A percentile compares a stretch with the other conserved stretches of the same genome.
Evolutionary conservation across 2,329 filamentous ascomycete genomes (phyloP).

Genomic region (Trematosphaeria pertusa): DNA sequence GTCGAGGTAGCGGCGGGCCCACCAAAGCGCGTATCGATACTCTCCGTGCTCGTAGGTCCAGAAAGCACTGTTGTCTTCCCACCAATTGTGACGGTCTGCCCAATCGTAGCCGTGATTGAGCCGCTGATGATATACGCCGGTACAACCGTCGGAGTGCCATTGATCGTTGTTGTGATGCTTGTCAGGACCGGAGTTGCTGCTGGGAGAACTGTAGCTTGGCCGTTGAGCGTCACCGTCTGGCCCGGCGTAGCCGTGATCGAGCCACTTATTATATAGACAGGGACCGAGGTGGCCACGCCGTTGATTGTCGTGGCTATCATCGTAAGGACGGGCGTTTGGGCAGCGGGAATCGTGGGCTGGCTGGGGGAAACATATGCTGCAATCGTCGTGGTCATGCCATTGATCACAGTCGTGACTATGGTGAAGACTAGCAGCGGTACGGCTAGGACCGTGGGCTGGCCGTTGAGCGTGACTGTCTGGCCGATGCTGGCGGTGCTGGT

Average conservation of each 20-base stretch:
- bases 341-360: constrained; percentile 11
- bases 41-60: constrained; percentile 6
- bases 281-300: constrained; percentile 5
- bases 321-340: constrained; percentile 19
- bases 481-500: constrained; percentile 21
- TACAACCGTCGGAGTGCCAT: constrained; percentile 4
- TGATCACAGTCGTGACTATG: constrained; percentile 10
- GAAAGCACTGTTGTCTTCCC: constrained; percentile 14
- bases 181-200: constrained; percentile 11
- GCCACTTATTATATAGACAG: constrained; percentile 16
- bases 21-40: background rate
- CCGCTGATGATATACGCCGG: constrained; percentile 18
- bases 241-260: constrained; percentile 13
- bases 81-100: constrained; percentile 20
- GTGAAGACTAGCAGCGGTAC: constrained; percentile 11
- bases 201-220: constrained; percentile 8
- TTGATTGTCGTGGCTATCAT: constrained; percentile 13
- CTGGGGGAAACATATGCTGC: constrained; percentile 13
- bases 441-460: constrained; percentile 12
- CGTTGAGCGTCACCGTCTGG: constrained; percentile 9
- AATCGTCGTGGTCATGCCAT: constrained; percentile 8
- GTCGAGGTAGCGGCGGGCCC: too few species aligned
- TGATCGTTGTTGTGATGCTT: constrained; percentile 11
- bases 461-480: constrained; percentile 16
- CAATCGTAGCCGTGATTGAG: constrained; percentile 12